Evolutionary conservation across 306 rosid genomes (phyloP), one percentile per base, ranked within the genome.

Genomic region (Malus orientalis): DNA sequence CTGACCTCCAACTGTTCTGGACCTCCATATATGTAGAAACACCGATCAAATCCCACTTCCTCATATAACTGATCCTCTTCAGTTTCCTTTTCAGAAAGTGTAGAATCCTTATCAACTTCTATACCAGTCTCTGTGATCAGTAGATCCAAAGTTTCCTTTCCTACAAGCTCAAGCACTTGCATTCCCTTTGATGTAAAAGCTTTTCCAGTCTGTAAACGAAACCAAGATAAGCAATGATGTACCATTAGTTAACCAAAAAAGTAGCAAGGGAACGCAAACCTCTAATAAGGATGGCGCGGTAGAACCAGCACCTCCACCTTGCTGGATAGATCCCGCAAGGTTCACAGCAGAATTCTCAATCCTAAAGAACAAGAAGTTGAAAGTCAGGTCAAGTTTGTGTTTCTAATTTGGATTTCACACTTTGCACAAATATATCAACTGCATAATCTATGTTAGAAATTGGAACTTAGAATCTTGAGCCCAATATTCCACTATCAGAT

Each of bases 11-110:
- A 83, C 78, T 96, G 99, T 82, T 96, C 99, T 51, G 98, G 98
- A 73, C 99, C 98, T 75, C 99, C 99, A 82, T 92, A 96, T 81
- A 96, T 96, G 85, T 96, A 96, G 85, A 96, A 96, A 83, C 97
- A 96, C 78, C 99, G 84, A 85, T 96, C 97, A 85, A 96, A 96
- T 69, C 96, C 86, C 81, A 92, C 92, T 84, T 92, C 99, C 84
- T 92, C 99, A 13, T 53, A 84, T 76, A 91, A 84, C 42, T 87
- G 97, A 81, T 86, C 93, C 74, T 86, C 96, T 58, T 84, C 81
- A 13, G 76, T 81, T 61, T 87, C 86, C 74, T 79, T 83, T 57
- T 74, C 89, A 54, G 85, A 79, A 69, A 70, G 84, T 69, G 75
- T 81, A 51, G 81, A 70, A 76, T 80, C 74, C 79, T 89, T 96